phyloP scores from a whole-genome alignment of 768 basidiomycete species.

The Phanerodontia chrysosporium region DNA sequence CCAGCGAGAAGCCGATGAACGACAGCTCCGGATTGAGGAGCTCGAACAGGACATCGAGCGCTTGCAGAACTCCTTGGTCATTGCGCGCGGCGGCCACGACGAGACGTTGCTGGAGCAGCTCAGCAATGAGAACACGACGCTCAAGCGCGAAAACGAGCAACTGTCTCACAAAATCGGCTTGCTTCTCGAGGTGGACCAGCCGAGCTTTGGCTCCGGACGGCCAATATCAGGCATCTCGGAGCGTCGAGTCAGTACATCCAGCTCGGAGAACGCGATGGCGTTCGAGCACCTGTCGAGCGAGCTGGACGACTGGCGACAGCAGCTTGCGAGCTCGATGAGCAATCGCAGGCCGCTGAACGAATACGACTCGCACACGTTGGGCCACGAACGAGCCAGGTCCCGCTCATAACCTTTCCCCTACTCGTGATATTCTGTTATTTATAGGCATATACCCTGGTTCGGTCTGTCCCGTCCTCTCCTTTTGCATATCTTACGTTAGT shows the following conservation, averaged over 20 bases:
- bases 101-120: slow-evolving; percentile 80
- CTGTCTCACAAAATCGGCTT: slow-evolving; percentile 89
- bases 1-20: slow-evolving; percentile 77
- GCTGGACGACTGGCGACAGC: slow-evolving; percentile 83
- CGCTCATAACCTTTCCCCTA: slow-evolving; percentile 35
- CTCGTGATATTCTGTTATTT: slow-evolving; percentile 22
- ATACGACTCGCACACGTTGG: slow-evolving; percentile 55
- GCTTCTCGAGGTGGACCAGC: slow-evolving; percentile 81
- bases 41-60: slow-evolving; percentile 78
- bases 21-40: slow-evolving; percentile 70
- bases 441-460: slow-evolving; percentile 44
- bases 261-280: slow-evolving; percentile 74
- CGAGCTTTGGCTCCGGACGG: slow-evolving; percentile 55
- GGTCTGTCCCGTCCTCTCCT: slow-evolving; percentile 46
- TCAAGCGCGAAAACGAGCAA: slow-evolving; percentile 84
- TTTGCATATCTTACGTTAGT: slow-evolving; percentile 38
- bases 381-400: slow-evolving; percentile 59
- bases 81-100: slow-evolving; percentile 72
- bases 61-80: slow-evolving; percentile 64
- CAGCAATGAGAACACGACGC: slow-evolving; percentile 71
- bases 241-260: slow-evolving; percentile 68
- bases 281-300: slow-evolving; percentile 79
- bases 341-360: slow-evolving; percentile 68
- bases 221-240: slow-evolving; percentile 57
- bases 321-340: slow-evolving; percentile 76